Base-by-base conservation (phyloP, 2,329 filamentous ascomycete species). In the Neurospora sp. region DNA sequence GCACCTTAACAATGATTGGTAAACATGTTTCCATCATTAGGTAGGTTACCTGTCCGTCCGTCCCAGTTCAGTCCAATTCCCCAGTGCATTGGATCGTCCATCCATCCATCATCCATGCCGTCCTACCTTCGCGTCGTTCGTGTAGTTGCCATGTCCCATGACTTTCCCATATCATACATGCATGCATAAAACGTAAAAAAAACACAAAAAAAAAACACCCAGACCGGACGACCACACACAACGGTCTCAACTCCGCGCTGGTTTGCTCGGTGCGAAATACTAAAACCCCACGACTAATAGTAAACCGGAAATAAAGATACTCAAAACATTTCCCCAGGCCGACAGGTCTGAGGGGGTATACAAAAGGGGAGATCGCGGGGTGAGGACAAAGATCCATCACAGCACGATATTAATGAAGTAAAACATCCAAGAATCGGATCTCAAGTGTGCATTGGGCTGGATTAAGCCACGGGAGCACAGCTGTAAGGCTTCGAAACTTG, bases 401-500 rank as follows among this genome's bases (percentile, higher is more conserved):
- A 9, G 28, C 23, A 15, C 52, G 23, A 62, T 15, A 33, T 62
- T 36, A 17, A 36, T 62, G 10, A 62, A 19, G n/a, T 19, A 46
- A 33, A 36, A 33, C 52, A 62, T 36, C 52, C 52, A 36, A 36
- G 15, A 62, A 62, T 2, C 8, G 28, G 28, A 17, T 36, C 46
- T 8, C 15, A 15, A 15, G 28, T 10, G 52, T 36, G 52, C 28
- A 17, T 17, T 15, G 28, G 46, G 52, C 52, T 52, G 36, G 66
- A 67, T 68, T 43, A 71, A 33, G 39, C 36, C 38, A 73, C 17
- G 7, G 73, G 71, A 17, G 72, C 71, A 66, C 74, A 75, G 70
- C 73, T 74, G 42, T 72, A 75, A 8, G 74, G 73, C 17, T 73
- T 68, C 6, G 70, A 68, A 40, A 75, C 72, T 15, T 13, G 3